Evolutionary conservation across 257 asterid genomes (phyloP).

Genomic region (Plectranthus barbatus): DNA sequence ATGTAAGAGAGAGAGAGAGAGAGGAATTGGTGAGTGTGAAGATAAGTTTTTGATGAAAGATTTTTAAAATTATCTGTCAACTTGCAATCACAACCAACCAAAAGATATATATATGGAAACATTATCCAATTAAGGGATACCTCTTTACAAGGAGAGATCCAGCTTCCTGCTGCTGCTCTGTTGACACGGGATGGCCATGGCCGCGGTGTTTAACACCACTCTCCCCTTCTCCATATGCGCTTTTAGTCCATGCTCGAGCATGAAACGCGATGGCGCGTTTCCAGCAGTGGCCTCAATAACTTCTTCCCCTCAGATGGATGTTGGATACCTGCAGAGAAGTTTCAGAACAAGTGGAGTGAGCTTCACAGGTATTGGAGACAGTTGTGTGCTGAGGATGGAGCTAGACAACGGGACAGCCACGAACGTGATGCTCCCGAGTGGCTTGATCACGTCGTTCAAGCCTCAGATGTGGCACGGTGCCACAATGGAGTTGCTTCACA

Average conservation of each 20-base stretch:
- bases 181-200: slow-evolving; percentile 27
- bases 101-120: neutral
- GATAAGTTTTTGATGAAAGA: neutral
- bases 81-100: slow-evolving; percentile 7
- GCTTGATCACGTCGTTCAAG: slow-evolving; percentile 70
- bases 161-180: too few relatives aligned
- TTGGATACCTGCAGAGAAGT: slow-evolving; percentile 31
- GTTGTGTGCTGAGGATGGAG: slow-evolving; percentile 44
- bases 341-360: slow-evolving; percentile 41
- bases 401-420: slow-evolving; percentile 51
- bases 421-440: slow-evolving; percentile 69
- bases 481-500: slow-evolving; percentile 57
- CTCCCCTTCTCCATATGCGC: slow-evolving; percentile 11
- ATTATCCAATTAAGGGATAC: neutral
- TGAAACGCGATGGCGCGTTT: slow-evolving; percentile 23
- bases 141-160: neutral
- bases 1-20: too few relatives aligned
- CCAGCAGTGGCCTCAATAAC: slow-evolving; percentile 21
- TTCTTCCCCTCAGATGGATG: neutral
- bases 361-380: slow-evolving; percentile 34
- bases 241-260: neutral
- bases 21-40: neutral
- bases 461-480: slow-evolving; percentile 83
- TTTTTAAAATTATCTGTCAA: neutral
- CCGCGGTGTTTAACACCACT: slow-evolving; percentile 5